Evolutionary conservation across 805 yeast genomes (phyloP), one percentile per base, ranked within the genome.

Genomic region (Saccharomycopsis oosterbeekiorum): DNA sequence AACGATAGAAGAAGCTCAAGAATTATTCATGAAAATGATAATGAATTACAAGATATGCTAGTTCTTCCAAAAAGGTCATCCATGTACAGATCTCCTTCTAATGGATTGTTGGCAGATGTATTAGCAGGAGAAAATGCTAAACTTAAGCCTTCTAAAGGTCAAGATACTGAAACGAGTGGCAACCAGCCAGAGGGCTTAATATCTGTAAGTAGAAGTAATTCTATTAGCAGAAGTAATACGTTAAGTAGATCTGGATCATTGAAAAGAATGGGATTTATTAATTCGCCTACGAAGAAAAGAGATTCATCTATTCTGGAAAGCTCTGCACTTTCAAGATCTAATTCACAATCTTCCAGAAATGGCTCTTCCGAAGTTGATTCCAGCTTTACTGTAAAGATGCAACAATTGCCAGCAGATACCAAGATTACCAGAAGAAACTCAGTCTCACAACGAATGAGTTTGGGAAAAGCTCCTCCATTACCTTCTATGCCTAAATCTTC

Each of bases 21-120:
- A 47, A 47, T 47, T 15, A 47, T 47, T 4, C 53, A 47, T 21
- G 53, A 47, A 21, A 15, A 24, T 47, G 53, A 47, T 12, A 12
- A 10, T 24, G 53, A 47, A 47, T 21, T 9, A 15, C 36, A 21
- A 12, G 53, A 47, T 21, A 47, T 19, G 34, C 34, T 47, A 12
- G 24, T 34, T 4, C 34, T 47, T 21, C 57, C 56, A 51, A 62
- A 60, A 53, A 53, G 63, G 37, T 41, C 58, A 21, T 62, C 65
- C 12, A 29, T 60, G 56, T 50, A 29, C 14, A 64, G 64, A 5
- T 61, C 64, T 1, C 62, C 64, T 5, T 56, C 60, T 10, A 61
- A 59, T 55, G 65, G 65, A 36, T 50, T 63, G 19, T 58, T 63
- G 37, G 65, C 65, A 4, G 65, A 61, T 53, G 65, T 63, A 8